Conservation (phyloP, 208 protist genomes). For the Leptomonas seymouri region DNA sequence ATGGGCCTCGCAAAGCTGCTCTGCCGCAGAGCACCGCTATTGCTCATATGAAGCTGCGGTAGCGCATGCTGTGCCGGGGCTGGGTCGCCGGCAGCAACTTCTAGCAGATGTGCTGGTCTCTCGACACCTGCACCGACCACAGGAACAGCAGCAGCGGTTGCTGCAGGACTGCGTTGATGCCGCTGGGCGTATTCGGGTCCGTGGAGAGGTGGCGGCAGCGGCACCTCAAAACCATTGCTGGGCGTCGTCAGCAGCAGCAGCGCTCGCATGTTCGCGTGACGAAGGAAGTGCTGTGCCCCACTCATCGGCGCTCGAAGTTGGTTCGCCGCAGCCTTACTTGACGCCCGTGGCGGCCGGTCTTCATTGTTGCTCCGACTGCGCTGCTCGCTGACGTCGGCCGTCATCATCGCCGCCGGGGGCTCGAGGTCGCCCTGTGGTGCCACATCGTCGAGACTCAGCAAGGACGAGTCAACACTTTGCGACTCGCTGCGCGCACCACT, state of each 20-base stretch:
- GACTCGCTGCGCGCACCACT: background rate
- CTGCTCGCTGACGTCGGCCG: background rate
- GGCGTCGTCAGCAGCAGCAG: background rate
- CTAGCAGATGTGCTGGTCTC: no score
- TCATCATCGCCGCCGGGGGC: background rate
- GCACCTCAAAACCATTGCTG: conserved; percentile 2
- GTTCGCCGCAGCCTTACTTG: background rate
- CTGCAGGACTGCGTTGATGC: no score
- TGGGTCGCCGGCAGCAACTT: no score
- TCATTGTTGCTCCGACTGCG: background rate
- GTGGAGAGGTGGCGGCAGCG: background rate
- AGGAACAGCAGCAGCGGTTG: no score
- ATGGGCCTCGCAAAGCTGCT: background rate
- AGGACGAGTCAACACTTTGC: background rate
- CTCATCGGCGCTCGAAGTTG: background rate
- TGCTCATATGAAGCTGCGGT: background rate
- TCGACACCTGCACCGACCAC: no score
- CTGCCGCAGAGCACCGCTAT: background rate
- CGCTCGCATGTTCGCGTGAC: conserved; percentile 7
- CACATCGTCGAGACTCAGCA: background rate
- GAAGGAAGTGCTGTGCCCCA: conserved; percentile 2
- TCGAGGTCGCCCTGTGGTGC: background rate
- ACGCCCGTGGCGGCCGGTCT: background rate
- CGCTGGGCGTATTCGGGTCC: background rate
- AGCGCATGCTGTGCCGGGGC: no score